Evolutionary conservation across 2,329 filamentous ascomycete genomes (phyloP).

Genomic region (Cadophora sp.): DNA sequence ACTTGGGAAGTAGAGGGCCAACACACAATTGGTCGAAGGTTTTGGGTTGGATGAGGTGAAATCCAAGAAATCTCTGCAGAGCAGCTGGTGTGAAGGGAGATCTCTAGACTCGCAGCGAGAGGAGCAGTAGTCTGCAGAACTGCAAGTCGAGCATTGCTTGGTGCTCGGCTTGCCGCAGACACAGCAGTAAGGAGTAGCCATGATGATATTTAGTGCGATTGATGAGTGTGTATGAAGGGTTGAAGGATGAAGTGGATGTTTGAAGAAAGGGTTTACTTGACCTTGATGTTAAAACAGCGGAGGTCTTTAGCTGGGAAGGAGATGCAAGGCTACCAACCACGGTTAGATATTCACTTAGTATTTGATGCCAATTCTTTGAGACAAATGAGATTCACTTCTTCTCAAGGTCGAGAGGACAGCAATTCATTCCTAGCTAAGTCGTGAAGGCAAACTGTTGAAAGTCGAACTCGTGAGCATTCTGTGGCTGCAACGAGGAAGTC

Average conservation of each 20-base stretch:
- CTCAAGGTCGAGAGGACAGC: no score
- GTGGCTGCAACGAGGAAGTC: no score
- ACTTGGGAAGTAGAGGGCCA: constrained; percentile 1
- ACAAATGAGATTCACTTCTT: no score
- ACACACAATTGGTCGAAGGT: neutral
- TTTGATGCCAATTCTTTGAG: no score
- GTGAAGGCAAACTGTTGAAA: no score
- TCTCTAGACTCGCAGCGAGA: neutral
- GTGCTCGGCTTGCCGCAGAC: constrained; percentile 1
- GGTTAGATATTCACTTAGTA: no score
- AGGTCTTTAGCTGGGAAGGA: no score
- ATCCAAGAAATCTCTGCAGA: neutral
- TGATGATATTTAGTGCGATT: neutral
- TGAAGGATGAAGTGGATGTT: neutral
- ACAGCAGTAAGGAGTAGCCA: neutral
- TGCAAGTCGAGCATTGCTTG: neutral
- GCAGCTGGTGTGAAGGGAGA: neutral
- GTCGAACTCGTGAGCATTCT: no score
- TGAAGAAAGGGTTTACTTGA: no score
- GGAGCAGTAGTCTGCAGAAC: constrained; percentile 13
- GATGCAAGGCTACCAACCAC: no score
- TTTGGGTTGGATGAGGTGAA: neutral
- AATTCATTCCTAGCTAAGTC: no score
- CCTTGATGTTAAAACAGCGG: no score
- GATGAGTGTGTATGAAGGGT: neutral